Base-by-base conservation (phyloP, 495 filamentous ascomycete genomes). In the Aspergillus heteromorphus region DNA sequence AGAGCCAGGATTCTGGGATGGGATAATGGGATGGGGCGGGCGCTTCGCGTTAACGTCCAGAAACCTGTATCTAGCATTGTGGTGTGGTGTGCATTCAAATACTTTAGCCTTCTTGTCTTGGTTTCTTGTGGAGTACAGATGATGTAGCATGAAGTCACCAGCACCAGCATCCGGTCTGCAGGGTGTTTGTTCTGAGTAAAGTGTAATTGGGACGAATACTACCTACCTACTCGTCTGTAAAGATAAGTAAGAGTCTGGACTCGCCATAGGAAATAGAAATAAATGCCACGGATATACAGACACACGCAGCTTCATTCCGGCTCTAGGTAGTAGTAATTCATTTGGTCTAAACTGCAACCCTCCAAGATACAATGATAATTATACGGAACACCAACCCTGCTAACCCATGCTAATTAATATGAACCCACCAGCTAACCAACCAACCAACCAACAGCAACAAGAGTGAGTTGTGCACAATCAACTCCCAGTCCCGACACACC, bases 11-110 rank as follows among this genome's bases (percentile, higher is more conserved):
- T 38, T 38, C 34, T 38, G 34, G 34, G 13, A 38, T 14, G n/a
- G 34, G n/a, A 38, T 38, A 38, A 14, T 5, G 34, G 11, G 11
- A 14, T 5, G 34, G 11, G 11, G 34, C 34, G 34, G 34, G 34
- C 13, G 34, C 13, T 27, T 29, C 29, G 17, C 17, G 23, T 23
- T 47, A 29, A 23, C 43, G 13, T 29, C 16, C 43, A 27, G 43
- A 47, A 47, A 27, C 43, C 21, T 47, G 43, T 47, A 47, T 27
- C 27, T 47, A 47, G 23, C 43, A 25, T 47, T 47, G 43, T 47
- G 43, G 10, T 25, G 23, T 6, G 23, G 42, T 47, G 43, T 29
- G 43, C 43, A 29, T 29, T 29, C 43, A 17, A 47, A 47, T 47
- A 47, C 21, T 21, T 47, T n/a, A 23, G 16, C 21, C 16, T 47